phyloP scores from a whole-genome alignment of 345 rosid genomes.

The Melaleuca quinquenervia region DNA sequence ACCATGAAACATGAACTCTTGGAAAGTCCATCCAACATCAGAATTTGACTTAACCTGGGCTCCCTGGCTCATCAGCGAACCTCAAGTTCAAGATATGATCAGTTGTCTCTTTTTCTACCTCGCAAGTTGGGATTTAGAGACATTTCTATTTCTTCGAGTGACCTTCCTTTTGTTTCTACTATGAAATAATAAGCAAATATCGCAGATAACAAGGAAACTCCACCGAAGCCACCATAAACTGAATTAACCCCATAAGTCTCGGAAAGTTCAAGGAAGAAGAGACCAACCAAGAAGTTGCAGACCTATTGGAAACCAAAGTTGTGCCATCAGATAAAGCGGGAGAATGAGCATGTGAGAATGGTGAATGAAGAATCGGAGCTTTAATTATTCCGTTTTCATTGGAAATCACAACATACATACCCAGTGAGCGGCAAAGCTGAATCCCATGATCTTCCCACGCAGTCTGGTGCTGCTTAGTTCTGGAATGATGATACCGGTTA shows the following conservation, averaged over 20 bases:
- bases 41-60: not conserved
- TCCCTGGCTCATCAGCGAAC: not conserved
- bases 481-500: conserved; percentile 63
- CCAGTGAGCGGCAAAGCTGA: conserved; percentile 76
- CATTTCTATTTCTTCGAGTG: conserved; percentile 72
- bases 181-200: conserved; percentile 33
- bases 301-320: conserved; percentile 21
- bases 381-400: not conserved
- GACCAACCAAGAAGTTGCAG: conserved; percentile 72
- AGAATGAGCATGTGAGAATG: not conserved
- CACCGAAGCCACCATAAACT: conserved; percentile 51
- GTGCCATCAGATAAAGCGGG: not conserved
- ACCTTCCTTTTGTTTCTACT: conserved; percentile 68
- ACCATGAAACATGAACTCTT: not conserved
- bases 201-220: conserved; percentile 54
- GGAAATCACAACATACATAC: conserved; percentile 14
- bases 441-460: conserved; percentile 70
- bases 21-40: not conserved
- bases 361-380: not conserved
- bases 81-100: not conserved
- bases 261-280: conserved; percentile 55
- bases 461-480: conserved; percentile 60
- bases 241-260: conserved; percentile 50
- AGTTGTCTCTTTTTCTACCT: not conserved
- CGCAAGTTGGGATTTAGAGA: conserved; percentile 29